phyloP scores from a whole-genome alignment of 2,329 filamentous ascomycete species.

The Microcera coccophila region DNA sequence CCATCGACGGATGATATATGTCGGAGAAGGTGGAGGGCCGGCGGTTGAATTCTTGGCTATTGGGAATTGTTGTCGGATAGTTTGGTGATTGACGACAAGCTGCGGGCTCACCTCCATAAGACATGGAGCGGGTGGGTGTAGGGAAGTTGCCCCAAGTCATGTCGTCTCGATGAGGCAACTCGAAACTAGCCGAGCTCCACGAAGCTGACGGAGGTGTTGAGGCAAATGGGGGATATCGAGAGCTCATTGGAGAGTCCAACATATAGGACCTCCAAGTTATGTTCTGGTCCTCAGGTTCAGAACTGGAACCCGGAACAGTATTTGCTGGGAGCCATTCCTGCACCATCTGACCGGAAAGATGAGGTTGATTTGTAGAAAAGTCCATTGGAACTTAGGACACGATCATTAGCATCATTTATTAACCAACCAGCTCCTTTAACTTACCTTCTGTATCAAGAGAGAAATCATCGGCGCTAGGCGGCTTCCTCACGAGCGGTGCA shows the following conservation, averaged over 20 bases:
- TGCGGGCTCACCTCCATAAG: constrained; percentile 44
- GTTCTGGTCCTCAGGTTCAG: constrained; percentile 42
- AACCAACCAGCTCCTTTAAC: constrained; percentile 26
- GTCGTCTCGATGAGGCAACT: constrained; percentile 38
- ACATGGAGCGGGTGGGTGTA: constrained; percentile 44
- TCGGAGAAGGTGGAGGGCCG: constrained; percentile 41
- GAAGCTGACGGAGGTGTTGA: constrained; percentile 39
- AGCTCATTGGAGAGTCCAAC: constrained; percentile 48
- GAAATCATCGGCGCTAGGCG: constrained; percentile 35
- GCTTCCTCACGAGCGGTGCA: constrained; percentile 41
- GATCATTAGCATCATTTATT: constrained; percentile 7
- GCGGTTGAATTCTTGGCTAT: constrained; percentile 41
- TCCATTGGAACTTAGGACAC: constrained; percentile 9
- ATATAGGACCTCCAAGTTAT: constrained; percentile 48
- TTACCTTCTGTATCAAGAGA: constrained; percentile 42
- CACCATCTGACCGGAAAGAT: constrained; percentile 37
- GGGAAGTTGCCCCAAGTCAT: constrained; percentile 44
- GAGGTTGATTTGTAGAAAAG: constrained; percentile 9
- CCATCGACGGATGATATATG: constrained; percentile 41
- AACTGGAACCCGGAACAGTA: constrained; percentile 34
- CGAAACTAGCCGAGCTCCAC: constrained; percentile 38
- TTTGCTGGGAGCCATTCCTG: constrained; percentile 46
- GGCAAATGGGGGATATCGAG: constrained; percentile 49
- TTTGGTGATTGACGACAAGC: constrained; percentile 33
- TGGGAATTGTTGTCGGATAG: constrained; percentile 40